phyloP scores from a whole-genome alignment of 805 yeast genomes.

The Metschnikowia chrysomelidarum region DNA sequence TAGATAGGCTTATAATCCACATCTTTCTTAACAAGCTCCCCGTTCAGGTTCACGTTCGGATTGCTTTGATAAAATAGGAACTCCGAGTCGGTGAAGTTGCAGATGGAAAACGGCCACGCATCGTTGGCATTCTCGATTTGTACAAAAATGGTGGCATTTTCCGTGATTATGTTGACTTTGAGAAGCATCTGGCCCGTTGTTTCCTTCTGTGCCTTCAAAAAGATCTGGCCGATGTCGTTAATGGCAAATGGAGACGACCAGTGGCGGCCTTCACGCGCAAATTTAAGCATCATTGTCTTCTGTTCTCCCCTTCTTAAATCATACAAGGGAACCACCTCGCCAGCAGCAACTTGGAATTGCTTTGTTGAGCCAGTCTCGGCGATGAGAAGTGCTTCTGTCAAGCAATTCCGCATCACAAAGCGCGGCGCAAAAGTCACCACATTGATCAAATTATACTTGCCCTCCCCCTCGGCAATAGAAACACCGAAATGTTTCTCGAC shows the following conservation, averaged over 20 bases:
- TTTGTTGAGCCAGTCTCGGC: constrained; percentile 67
- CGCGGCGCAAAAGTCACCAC: constrained; percentile 82
- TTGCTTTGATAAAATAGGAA: constrained; percentile 84
- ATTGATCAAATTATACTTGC: constrained; percentile 73
- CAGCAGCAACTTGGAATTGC: constrained; percentile 44
- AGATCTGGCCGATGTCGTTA: constrained; percentile 79
- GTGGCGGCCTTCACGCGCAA: constrained; percentile 51
- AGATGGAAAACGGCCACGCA: constrained; percentile 89
- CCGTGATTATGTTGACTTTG: constrained; percentile 72
- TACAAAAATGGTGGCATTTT: constrained; percentile 77
- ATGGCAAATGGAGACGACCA: constrained; percentile 91
- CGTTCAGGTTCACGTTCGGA: constrained; percentile 67
- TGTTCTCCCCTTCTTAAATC: constrained; percentile 54
- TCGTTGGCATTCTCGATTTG: constrained; percentile 69
- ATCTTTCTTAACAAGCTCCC: constrained; percentile 47
- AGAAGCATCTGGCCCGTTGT: constrained; percentile 67
- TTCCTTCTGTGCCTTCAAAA: constrained; percentile 63
- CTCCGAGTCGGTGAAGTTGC: constrained; percentile 87
- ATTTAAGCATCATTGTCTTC: constrained; percentile 62
- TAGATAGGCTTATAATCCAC: constrained; percentile 70
- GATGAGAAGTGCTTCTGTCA: constrained; percentile 54
- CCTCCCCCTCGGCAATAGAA: constrained; percentile 76
- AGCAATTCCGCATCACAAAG: constrained; percentile 65
- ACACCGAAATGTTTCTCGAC: constrained; percentile 75
- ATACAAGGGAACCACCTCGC: constrained; percentile 56